Conservation (phyloP, 441 rosid species). For the Mallotus repandus region DNA sequence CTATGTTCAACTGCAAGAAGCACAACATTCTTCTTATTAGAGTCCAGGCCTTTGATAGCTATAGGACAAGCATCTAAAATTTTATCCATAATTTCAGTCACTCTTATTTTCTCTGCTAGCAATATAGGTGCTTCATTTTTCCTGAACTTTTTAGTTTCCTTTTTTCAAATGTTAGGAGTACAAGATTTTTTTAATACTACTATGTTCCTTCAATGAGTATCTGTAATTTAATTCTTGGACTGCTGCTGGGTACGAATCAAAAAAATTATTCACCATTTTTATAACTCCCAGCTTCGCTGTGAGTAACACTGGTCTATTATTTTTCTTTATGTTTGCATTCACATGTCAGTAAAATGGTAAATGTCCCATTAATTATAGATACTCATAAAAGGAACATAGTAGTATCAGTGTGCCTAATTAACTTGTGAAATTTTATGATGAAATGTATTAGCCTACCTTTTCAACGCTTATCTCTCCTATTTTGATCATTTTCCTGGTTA, state of each 20-base stretch:
- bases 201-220: too few relatives aligned
- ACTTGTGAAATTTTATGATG: too few relatives aligned
- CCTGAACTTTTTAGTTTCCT: neutral
- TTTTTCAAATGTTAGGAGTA: slow-evolving; percentile 20
- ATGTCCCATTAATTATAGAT: neutral
- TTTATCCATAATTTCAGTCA: neutral
- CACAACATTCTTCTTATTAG: slow-evolving; percentile 31
- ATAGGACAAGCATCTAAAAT: slow-evolving; percentile 25
- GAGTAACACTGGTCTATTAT: slow-evolving; percentile 19
- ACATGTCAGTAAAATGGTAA: too few relatives aligned
- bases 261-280: slow-evolving; percentile 27
- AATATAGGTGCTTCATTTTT: neutral
- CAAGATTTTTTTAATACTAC: slow-evolving; percentile 16
- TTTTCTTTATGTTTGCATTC: neutral
- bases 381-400: too few relatives aligned
- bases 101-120: too few relatives aligned
- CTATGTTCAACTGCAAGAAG: too few relatives aligned
- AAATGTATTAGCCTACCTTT: slow-evolving; percentile 5
- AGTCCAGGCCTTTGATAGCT: slow-evolving; percentile 33
- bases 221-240: slow-evolving; percentile 23
- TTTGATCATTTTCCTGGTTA: neutral
- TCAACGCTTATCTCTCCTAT: neutral
- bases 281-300: slow-evolving; percentile 36
- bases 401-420: too few relatives aligned
- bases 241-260: slow-evolving; percentile 13